phyloP scores from a whole-genome alignment of 2,329 filamentous ascomycete genomes.

The Penicillium sp. region DNA sequence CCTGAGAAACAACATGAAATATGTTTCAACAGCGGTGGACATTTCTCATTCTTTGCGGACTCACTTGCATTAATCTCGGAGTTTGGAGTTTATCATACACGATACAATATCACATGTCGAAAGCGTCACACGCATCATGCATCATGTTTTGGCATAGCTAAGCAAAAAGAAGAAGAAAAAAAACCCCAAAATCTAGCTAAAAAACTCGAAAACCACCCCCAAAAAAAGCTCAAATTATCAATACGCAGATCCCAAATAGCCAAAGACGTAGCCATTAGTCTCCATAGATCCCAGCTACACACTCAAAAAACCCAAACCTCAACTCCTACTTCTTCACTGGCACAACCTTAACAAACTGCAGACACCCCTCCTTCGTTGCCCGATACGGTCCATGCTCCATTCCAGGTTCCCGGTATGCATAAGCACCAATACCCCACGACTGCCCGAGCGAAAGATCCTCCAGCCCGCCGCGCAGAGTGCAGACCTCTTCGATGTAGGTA shows the following conservation, averaged over 20 bases:
- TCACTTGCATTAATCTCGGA: neutral
- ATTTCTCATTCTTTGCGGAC: neutral
- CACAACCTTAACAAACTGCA: slow-evolving; percentile 34
- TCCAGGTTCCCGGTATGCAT: slow-evolving; percentile 44
- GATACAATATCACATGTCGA: neutral
- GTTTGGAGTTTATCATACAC: neutral
- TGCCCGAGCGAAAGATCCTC: slow-evolving; percentile 33
- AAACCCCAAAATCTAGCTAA: neutral
- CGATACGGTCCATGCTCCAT: slow-evolving; percentile 45
- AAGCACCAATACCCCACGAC: slow-evolving; percentile 38
- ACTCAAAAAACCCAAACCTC: neutral
- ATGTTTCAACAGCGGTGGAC: neutral
- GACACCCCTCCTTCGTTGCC: slow-evolving; percentile 35
- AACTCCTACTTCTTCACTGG: neutral
- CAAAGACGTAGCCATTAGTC: neutral
- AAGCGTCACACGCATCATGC: neutral
- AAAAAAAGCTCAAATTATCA: neutral
- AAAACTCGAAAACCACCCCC: neutral
- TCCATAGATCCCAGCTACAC: neutral
- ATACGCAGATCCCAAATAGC: neutral
- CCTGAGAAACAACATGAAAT: neutral
- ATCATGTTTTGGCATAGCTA: neutral
- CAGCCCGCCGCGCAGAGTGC: slow-evolving; percentile 39
- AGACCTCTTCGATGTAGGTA: slow-evolving; percentile 43
- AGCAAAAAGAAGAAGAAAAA: neutral